Conservation (phyloP, 2,329 filamentous ascomycete genomes). For the Aureobasidium uvarum region DNA sequence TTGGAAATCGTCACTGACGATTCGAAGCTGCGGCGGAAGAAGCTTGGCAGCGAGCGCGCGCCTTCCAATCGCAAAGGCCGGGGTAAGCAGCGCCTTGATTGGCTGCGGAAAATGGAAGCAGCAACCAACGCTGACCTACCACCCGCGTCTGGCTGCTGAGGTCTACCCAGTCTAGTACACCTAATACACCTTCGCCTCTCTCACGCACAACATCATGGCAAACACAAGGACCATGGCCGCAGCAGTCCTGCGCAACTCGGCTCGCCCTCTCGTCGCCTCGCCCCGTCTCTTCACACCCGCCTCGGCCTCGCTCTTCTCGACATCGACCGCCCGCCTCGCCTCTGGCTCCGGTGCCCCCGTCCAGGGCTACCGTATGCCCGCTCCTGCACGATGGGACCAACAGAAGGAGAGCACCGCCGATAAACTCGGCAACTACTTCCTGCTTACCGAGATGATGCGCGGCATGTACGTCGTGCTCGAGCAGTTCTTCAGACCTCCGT, state of each 20-base stretch:
- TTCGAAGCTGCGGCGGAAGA: constrained; percentile 7
- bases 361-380: constrained; percentile 73
- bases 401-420: constrained; percentile 74
- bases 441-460: constrained; percentile 91
- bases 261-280: constrained; percentile 42
- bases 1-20: constrained; percentile 19
- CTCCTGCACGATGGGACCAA: constrained; percentile 75
- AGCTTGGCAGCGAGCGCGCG: not conserved
- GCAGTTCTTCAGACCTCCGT: constrained; percentile 98
- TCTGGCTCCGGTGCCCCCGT: constrained; percentile 76
- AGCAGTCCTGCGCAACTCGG: constrained; percentile 48
- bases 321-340: constrained; percentile 59
- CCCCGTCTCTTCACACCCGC: constrained; percentile 44
- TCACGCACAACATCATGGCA: constrained; percentile 45
- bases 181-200: constrained; percentile 19
- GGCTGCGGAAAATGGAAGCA: not conserved
- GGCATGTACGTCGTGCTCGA: constrained; percentile 98
- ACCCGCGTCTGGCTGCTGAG: not conserved
- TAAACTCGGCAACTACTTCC: constrained; percentile 87
- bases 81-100: constrained; percentile 9
- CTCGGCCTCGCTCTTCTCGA: constrained; percentile 61
- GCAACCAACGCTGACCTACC: not conserved
- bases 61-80: not conserved
- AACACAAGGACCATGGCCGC: constrained; percentile 48
- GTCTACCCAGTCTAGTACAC: constrained; percentile 7